Base-by-base conservation (phyloP, 1,139 yeast genomes). In the Sugiyamaella sp. region DNA sequence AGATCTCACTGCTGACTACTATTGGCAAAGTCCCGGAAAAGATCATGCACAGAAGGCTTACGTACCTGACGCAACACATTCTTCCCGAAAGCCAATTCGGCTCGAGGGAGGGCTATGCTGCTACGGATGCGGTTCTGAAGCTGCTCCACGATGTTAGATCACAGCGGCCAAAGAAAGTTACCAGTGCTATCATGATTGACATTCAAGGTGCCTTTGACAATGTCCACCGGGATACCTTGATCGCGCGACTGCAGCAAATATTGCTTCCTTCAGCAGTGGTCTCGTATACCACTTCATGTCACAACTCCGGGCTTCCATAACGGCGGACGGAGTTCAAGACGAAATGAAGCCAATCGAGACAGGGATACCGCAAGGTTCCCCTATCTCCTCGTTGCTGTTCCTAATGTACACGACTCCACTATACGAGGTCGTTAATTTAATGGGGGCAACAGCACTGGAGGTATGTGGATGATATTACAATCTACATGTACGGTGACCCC, bases 341-440 rank as follows among this genome's bases (percentile, higher is more conserved):
- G n/a, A n/a, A n/a, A n/a, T n/a, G n/a, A n/a, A 33, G 6, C 20
- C 54, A 6, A 24, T 33, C 19, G n/a, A n/a, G n/a, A 55, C 54
- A 1, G 61, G 62, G 16, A 59, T 59, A 32, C 61, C 62, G 1
- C 62, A 58, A 27, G 61, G 60, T 8, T 58, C 59, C n/a, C 62
- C 62, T 4, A 52, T 57, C 8, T 60, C 61, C 5, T 61, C 60
- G 4, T 37, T 59, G 43, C 47, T 59, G 19, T 58, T 60, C 27
- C 43, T 59, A 25, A 40, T 60, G 8, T 59, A 59, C 47, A 52
- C 62, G 14, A 47, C 49, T 8, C 52, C 55, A 1, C 52, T 59
- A 25, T 59, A 59, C 17, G 32, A 48, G 1, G 37, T 32, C 9
- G 33, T 56, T 41, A 46, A 38, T 41, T 19, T 9, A 22, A 25